Evolutionary conservation across 371 early-diverging fungal genomes (phyloP).

Genomic region (Syncephalastrum contaminatum): DNA sequence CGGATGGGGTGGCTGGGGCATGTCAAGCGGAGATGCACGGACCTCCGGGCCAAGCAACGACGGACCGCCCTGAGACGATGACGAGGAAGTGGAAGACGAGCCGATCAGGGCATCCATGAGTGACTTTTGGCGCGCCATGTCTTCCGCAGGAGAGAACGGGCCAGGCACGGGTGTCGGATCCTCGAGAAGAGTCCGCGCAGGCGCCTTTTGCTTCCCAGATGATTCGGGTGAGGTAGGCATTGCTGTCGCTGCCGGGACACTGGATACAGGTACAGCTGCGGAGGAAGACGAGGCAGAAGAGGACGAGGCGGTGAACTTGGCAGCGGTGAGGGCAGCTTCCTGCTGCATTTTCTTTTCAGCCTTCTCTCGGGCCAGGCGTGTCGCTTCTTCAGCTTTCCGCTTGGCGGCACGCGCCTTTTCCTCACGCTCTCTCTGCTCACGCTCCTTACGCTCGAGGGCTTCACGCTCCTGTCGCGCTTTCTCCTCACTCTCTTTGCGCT

Average conservation of each 20-base stretch:
- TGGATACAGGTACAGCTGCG: too few relatives aligned
- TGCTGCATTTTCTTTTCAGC: conserved; percentile 5
- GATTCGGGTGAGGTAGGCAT: too few relatives aligned
- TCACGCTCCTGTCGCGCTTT: conserved; percentile 39
- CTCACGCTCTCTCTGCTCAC: conserved; percentile 27
- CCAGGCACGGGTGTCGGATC: too few relatives aligned
- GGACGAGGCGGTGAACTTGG: too few relatives aligned
- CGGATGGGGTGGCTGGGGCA: conserved; percentile 2
- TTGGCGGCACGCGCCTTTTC: background rate
- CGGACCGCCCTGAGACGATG: background rate
- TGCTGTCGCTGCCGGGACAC: too few relatives aligned
- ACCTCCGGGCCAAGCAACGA: background rate
- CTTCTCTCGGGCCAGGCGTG: background rate
- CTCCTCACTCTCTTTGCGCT: conserved; percentile 59
- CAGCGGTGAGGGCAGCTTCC: background rate
- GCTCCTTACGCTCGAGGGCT: conserved; percentile 39
- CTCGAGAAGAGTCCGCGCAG: too few relatives aligned
- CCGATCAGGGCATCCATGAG: conserved; percentile 24
- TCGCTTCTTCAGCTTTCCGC: conserved; percentile 11
- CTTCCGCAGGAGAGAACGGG: conserved; percentile 4
- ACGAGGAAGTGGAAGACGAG: conserved; percentile 6
- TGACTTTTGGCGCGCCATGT: conserved; percentile 13
- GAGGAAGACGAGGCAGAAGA: too few relatives aligned
- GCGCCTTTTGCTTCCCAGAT: too few relatives aligned
- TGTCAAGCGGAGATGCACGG: background rate